Percentiles rank a stretch among this genome's conserved stretches.
These are phyloP conservation scores for Beauveria asiatica DNA, from an alignment of 2,329 filamentous ascomycete species.

Conservation along the genomic window DNA sequence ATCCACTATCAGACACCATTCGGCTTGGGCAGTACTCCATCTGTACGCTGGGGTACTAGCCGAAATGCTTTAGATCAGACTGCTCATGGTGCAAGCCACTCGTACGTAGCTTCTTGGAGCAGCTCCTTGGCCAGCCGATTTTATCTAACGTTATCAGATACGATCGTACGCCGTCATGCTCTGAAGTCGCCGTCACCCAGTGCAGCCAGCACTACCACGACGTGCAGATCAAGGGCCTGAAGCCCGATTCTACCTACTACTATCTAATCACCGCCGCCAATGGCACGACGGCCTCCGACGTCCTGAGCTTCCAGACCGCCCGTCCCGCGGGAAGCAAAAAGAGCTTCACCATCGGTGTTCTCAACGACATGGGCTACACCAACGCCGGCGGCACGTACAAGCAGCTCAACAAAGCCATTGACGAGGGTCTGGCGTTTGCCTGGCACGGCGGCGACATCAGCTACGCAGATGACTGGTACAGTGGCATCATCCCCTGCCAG, in stretches of 20 bases:
- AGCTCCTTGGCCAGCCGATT: no score
- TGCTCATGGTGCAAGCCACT: constrained; percentile 30
- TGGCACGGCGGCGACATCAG: constrained; percentile 45
- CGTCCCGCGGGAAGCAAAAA: constrained; percentile 31
- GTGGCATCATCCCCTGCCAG: constrained; percentile 40
- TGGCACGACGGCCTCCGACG: constrained; percentile 37
- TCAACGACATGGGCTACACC: constrained; percentile 47
- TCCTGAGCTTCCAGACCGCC: constrained; percentile 38
- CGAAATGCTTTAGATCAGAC: constrained; percentile 24
- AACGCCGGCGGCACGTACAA: constrained; percentile 40
- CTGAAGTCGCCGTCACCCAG: constrained; percentile 35
- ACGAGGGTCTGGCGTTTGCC: constrained; percentile 39
- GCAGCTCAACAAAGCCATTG: constrained; percentile 30
- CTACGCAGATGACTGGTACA: constrained; percentile 44
- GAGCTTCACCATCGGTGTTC: constrained; percentile 35
- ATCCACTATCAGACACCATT: constrained; percentile 47
- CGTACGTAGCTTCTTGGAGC: constrained; percentile 22
- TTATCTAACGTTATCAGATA: constrained; percentile 25
- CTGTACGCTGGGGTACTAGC: constrained; percentile 34
- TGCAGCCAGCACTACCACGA: constrained; percentile 45
- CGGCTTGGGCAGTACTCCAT: constrained; percentile 35
- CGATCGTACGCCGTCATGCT: constrained; percentile 42
- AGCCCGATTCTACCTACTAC: constrained; percentile 39
- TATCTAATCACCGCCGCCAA: constrained; percentile 41
- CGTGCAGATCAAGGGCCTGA: constrained; percentile 33